A percentile compares a stretch with the other conserved stretches of the same genome.
Evolutionary conservation across 306 rosid species (phyloP).

Genomic region (Casuarina cunninghamiana): DNA sequence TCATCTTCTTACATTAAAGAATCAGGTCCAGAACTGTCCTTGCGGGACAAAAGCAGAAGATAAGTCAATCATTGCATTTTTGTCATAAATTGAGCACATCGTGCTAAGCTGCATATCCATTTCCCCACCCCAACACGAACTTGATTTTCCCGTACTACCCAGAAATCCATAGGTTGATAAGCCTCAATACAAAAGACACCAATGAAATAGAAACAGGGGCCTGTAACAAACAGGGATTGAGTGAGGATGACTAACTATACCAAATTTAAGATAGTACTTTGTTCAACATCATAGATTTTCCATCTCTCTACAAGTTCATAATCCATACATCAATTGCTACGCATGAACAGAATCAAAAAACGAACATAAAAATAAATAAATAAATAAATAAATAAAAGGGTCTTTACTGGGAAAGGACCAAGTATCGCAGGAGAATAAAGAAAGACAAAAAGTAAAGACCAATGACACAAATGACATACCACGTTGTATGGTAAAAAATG

Average conservation of each 20-base stretch:
- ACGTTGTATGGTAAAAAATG: neutral
- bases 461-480: neutral
- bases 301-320: neutral
- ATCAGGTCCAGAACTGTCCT: neutral
- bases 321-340: neutral
- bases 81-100: conserved; percentile 5
- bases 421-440: neutral
- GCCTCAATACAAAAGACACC: neutral
- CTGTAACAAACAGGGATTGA: neutral
- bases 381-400: neutral
- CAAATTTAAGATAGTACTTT: neutral
- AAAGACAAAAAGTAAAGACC: neutral
- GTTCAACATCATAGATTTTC: neutral
- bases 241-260: neutral
- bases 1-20: neutral
- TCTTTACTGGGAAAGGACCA: neutral
- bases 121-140: neutral
- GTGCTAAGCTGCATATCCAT: neutral
- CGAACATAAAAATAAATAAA: neutral
- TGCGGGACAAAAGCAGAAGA: neutral
- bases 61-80: neutral
- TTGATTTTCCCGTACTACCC: neutral
- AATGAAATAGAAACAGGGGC: neutral
- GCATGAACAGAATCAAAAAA: neutral
- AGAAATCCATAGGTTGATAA: neutral